Base-by-base conservation (phyloP, 192 early-diverging fungal species). In the Paraglomus brasilianum region DNA sequence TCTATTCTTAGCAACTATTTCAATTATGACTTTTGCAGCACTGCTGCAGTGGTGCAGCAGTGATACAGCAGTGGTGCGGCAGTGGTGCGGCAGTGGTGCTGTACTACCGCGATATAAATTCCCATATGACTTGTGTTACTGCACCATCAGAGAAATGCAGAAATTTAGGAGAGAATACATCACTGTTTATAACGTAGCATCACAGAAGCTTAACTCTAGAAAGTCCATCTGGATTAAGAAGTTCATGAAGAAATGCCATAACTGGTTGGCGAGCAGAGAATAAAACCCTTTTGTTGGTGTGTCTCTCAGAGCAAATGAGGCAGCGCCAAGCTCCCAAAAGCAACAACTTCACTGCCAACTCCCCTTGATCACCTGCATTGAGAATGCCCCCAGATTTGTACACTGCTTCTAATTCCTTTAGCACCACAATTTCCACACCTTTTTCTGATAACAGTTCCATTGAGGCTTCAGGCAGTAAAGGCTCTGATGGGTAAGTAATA, bases 161-260 rank as follows among this genome's bases (percentile, higher is more conserved):
- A n/a, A n/a, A n/a, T n/a, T n/a, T n/a, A n/a, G n/a, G n/a, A n/a
- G n/a, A n/a, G n/a, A n/a, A n/a, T n/a, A n/a, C n/a, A n/a, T n/a
- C n/a, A n/a, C n/a, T n/a, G n/a, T n/a, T n/a, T n/a, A n/a, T n/a
- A n/a, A n/a, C n/a, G n/a, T n/a, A n/a, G n/a, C n/a, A n/a, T n/a
- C n/a, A n/a, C n/a, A n/a, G 17, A 55, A 55, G 17, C 52, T 55
- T 55, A 7, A 11, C 52, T 17, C 52, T 55, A 11, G 52, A 17
- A 55, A 55, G 17, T 11, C 17, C 17, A 6, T 11, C 52, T n/a
- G n/a, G n/a, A n/a, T n/a, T n/a, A 55, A 55, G 7, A 55, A 55
- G 52, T 55, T 55, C 52, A 55, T 55, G 6, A 17, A 55, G 52
- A 55, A 55, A 55, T 7, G n/a, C 52, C 52, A 55, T 55, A 24